Evolutionary conservation across 148 eudicot species (phyloP), one percentile per base, ranked within the genome.

Genomic region (Rhododendron henanense): DNA sequence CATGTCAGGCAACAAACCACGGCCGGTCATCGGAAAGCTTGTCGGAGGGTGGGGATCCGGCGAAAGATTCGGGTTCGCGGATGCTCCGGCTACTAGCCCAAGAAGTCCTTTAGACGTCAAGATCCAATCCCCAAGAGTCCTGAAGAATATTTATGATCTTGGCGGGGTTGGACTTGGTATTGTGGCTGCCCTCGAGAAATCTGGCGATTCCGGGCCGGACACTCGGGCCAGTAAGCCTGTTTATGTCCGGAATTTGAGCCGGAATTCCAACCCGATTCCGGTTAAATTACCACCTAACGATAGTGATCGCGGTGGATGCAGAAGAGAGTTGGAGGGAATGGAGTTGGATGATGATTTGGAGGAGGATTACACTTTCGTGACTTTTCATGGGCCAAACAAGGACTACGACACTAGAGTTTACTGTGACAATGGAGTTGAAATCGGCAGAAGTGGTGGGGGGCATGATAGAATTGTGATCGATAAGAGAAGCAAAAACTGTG

Each of bases 131-230:
- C 94, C 93, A 2, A 88, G 88, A 67, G 86, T 91, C 1, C 76
- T 87, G 13, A 94, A 92, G 45, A 85, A 81, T 39, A 84, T 13
- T 25, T 31, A 87, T 28, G 93, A 91, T 87, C 86, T 89, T 18
- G 93, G 94, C 41, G 93, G 92, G n/a, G 85, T 94, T 50, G 98
- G 98, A 2, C 90, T 95, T 13, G 98, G 94, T 15, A 92, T 95
- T 37, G 90, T 93, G 0, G 98, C 94, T 1, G 94, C 95, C 55
- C 95, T 94, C 5, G 92, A 93, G 31, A 86, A 90, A 83, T 50
- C 90, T 48, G 85, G 39, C 4, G 80, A 71, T 11, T n/a, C 63
- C 1, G 86, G 82, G 1, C 35, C 87, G 16, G 86, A 89, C 82
- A 75, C 85, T 61, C 85, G 84, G 85, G 88, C 87, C 2, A 85